These are phyloP conservation scores for Elsinoe fawcettii DNA, from an alignment of 2,329 filamentous ascomycete species.

Conservation along the genomic window DNA sequence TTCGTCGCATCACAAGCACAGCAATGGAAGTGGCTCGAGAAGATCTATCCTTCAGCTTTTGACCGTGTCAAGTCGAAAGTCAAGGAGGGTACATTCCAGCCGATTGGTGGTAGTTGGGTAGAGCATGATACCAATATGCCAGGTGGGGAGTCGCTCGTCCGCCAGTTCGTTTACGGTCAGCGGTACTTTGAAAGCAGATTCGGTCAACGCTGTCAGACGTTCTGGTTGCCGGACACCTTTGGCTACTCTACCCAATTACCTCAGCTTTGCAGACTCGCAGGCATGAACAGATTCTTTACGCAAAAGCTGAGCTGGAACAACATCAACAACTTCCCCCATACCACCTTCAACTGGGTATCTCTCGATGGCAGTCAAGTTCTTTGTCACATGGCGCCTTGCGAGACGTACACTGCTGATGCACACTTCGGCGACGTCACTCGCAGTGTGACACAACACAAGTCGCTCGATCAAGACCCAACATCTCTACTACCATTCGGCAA, in stretches of 20 bases:
- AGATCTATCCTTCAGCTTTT: slow-evolving; percentile 79
- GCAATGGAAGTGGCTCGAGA: slow-evolving; percentile 95
- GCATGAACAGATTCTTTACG: slow-evolving; percentile 93
- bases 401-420: slow-evolving; percentile 91
- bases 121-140: slow-evolving; percentile 98
- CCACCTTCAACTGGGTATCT: slow-evolving; percentile 97
- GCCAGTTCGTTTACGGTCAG: slow-evolving; percentile 93
- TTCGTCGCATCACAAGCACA: slow-evolving; percentile 93
- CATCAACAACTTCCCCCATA: slow-evolving; percentile 98
- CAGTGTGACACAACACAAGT: slow-evolving; percentile 88
- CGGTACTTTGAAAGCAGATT: slow-evolving; percentile 91
- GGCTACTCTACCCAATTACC: slow-evolving; percentile 93
- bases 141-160: slow-evolving; percentile 84
- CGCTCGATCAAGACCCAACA: slow-evolving; percentile 83
- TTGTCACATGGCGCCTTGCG: slow-evolving; percentile 92
- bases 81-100: slow-evolving; percentile 82
- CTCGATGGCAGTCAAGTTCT: slow-evolving; percentile 94
- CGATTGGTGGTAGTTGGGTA: slow-evolving; percentile 96
- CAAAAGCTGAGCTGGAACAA: slow-evolving; percentile 99
- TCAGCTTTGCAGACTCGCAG: slow-evolving; percentile 85
- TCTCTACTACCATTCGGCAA: slow-evolving; percentile 93
- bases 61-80: slow-evolving; percentile 88
- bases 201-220: slow-evolving; percentile 78
- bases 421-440: slow-evolving; percentile 91
- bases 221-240: slow-evolving; percentile 98